Base-by-base conservation (phyloP, 352 stramenopile species). In the Plasmopara halstedii region DNA sequence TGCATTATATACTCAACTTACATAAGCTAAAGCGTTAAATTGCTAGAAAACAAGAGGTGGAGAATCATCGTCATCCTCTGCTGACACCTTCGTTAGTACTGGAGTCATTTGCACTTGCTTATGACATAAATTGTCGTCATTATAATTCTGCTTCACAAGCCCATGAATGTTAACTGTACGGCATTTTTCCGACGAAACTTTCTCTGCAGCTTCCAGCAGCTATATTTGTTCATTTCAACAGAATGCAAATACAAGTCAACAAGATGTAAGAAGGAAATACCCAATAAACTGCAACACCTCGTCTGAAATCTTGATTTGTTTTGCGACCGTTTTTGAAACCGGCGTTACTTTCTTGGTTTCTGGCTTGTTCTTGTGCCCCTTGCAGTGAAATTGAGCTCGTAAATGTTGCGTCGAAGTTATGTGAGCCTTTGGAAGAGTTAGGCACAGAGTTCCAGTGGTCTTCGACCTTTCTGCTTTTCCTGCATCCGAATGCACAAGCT, bases 381-480 rank as follows among this genome's bases (percentile, higher is more conserved):
- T 55, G 2, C 52, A 61, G 20, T 70, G 42, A 10, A 69, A 42
- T 27, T 75, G 45, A 2, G 70, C 70, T 1, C 64, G 67, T 9
- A 74, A 40, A 27, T 62, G 53, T 42, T 79, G 56, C 17, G 56
- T 65, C 2, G 59, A 41, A 0, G 64, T 66, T 3, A 79, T 31
- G 22, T 83, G 42, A 7, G 70, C 68, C 42, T 85, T 85, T 1
- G 72, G 70, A 8, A 85, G 42, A 10, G 64, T 79, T 23, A 85
- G 53, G n/a, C 61, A 53, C 6, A 85, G 46, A 10, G 67, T 71
- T 0, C 73, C 73, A 1, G 62, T 79, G 7, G 67, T 47, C 40
- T 79, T 80, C 0, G 73, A 83, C 2, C 73, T 54, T 51, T 81
- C 61, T 5, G 73, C 73, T 45, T 65, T 79, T 14, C 73, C 73